These are phyloP conservation scores for Funneliformis mosseae DNA, from an alignment of 192 early-diverging fungal species.

Conservation along the genomic window DNA sequence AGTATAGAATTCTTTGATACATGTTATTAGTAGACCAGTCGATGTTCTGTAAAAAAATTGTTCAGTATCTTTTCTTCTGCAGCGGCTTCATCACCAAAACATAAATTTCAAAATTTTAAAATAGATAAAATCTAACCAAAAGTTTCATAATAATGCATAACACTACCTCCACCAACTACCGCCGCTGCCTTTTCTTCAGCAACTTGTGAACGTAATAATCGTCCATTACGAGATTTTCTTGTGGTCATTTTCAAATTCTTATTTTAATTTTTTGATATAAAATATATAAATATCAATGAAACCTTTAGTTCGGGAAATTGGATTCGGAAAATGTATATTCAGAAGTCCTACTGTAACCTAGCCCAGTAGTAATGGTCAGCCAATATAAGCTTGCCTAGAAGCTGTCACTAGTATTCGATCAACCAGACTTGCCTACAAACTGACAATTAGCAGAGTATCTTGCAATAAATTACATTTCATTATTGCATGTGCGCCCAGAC, in stretches of 20 bases:
- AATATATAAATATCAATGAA: no score
- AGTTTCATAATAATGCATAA: background rate
- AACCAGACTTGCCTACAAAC: no score
- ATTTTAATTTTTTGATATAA: conserved; percentile 83
- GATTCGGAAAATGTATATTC: no score
- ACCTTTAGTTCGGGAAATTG: no score
- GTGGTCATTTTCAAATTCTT: conserved; percentile 76
- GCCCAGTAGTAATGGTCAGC: no score
- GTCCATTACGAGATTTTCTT: conserved; percentile 62
- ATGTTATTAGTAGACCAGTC: conserved; percentile 84
- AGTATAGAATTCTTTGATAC: conserved; percentile 83
- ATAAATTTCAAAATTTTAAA: background rate
- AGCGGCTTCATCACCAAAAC: conserved; percentile 38
- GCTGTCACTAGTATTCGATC: no score
- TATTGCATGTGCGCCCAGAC: no score
- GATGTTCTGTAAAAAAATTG: conserved; percentile 84
- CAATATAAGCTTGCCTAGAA: no score
- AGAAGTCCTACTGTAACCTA: no score
- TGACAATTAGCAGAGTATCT: no score
- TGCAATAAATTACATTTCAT: no score
- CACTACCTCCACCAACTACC: conserved; percentile 37
- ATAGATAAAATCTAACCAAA: background rate
- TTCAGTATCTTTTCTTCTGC: conserved; percentile 57
- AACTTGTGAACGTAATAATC: conserved; percentile 83
- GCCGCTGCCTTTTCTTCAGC: conserved; percentile 50